Conservation (phyloP, 2,329 filamentous ascomycete species). For the Pestalotiopsis sp. region DNA sequence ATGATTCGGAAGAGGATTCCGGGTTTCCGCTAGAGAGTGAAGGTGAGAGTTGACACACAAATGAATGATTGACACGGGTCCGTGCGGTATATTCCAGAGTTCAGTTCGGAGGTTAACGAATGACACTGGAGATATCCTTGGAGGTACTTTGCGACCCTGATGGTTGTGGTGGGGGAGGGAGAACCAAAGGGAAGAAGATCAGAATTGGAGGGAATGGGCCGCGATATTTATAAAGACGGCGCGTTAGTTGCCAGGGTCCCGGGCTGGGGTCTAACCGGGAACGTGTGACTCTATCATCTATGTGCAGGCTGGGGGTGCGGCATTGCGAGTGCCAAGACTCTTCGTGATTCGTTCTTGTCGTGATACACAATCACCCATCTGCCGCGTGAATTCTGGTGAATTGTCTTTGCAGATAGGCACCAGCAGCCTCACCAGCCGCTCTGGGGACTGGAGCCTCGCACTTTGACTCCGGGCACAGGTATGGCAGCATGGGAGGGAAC, state of each 20-base stretch:
- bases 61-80: conserved; percentile 49
- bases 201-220: conserved; percentile 35
- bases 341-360: not conserved
- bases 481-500: too few species aligned
- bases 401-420: conserved; percentile 1
- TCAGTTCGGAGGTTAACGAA: conserved; percentile 42
- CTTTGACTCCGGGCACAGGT: too few species aligned
- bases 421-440: not conserved
- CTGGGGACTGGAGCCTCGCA: not conserved
- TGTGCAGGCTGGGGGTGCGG: not conserved
- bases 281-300: not conserved
- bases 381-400: conserved; percentile 1
- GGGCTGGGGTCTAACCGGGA: conserved; percentile 2
- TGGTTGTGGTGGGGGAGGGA: conserved; percentile 57
- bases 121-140: conserved; percentile 54
- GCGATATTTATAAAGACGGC: conserved; percentile 36
- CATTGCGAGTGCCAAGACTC: not conserved
- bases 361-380: not conserved
- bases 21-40: conserved; percentile 11
- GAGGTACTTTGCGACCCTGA: conserved; percentile 61
- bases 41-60: conserved; percentile 42
- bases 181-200: conserved; percentile 45
- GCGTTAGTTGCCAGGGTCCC: not conserved
- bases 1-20: conserved; percentile 9
- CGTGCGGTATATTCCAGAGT: conserved; percentile 46